Conservation (phyloP, 495 filamentous ascomycete genomes). For the Monascus purpureus region DNA sequence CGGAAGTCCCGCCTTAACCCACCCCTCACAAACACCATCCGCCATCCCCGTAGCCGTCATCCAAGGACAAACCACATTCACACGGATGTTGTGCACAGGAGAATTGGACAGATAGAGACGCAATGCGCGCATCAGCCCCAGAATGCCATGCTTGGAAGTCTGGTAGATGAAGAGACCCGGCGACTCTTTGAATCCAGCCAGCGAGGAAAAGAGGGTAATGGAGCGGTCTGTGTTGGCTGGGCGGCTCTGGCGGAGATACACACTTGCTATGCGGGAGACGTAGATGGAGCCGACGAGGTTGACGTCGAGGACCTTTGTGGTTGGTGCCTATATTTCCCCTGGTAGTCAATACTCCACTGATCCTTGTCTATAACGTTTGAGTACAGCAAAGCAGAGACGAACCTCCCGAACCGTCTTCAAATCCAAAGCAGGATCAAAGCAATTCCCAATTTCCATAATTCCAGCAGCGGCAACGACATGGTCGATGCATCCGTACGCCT, state of each 20-base stretch:
- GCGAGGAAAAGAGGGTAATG: conserved; percentile 29
- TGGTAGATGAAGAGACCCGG: conserved; percentile 35
- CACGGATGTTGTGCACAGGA: conserved; percentile 27
- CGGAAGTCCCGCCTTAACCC: conserved; percentile 30
- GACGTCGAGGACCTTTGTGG: conserved; percentile 32
- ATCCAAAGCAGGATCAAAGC: conserved; percentile 30
- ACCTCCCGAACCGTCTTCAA: conserved; percentile 20
- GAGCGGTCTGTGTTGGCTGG: conserved; percentile 26
- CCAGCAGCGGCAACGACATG: conserved; percentile 39
- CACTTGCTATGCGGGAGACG: conserved; percentile 28
- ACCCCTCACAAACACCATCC: conserved; percentile 24
- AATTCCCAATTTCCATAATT: conserved; percentile 29
- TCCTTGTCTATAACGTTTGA: background rate
- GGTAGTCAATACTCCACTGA: conserved; percentile 5
- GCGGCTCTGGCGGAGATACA: conserved; percentile 32
- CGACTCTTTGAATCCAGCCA: conserved; percentile 33
- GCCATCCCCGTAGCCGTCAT: conserved; percentile 32
- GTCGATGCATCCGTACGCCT: conserved; percentile 34
- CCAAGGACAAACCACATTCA: conserved; percentile 43
- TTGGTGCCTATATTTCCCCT: conserved; percentile 23
- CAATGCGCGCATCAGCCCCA: conserved; percentile 35
- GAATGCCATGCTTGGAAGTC: conserved; percentile 35
- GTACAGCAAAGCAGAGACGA: conserved; percentile 1
- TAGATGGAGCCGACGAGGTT: conserved; percentile 36
- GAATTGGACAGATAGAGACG: conserved; percentile 23